A percentile compares a stretch with the other conserved stretches of the same genome.
Evolutionary conservation across 305 asterid genomes (phyloP).

Genomic region (Andrographis paniculata): DNA sequence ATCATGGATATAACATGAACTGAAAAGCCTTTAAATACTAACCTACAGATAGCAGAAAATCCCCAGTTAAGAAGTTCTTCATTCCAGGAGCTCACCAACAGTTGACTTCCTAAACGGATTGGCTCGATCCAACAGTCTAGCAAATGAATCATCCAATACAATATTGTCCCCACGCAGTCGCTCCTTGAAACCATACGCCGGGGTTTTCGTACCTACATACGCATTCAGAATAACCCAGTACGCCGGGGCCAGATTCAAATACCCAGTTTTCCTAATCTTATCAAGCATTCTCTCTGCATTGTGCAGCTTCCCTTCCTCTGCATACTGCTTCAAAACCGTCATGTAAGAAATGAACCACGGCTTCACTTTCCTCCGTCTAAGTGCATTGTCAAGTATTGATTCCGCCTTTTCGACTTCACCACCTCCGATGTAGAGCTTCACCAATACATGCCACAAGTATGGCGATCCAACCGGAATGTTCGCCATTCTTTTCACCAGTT

Average conservation of each 20-base stretch:
- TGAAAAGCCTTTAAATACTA: too few relatives aligned
- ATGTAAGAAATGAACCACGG: constrained; percentile 21
- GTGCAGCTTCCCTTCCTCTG: constrained; percentile 62
- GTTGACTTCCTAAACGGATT: constrained; percentile 34
- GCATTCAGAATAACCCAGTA: constrained; percentile 48
- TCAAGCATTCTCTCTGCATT: constrained; percentile 60
- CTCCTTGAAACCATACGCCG: constrained; percentile 66
- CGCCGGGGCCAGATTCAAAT: constrained; percentile 22
- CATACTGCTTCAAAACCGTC: constrained; percentile 40
- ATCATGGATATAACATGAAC: too few relatives aligned
- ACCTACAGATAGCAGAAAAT: too few relatives aligned
- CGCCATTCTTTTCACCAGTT: constrained; percentile 51
- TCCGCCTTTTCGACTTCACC: constrained; percentile 76
- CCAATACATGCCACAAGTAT: constrained; percentile 69
- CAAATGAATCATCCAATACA: constrained; percentile 32
- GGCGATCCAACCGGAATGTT: constrained; percentile 33
- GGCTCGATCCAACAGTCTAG: constrained; percentile 30
- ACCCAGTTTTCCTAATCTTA: constrained; percentile 50
- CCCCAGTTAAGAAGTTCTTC: neutral
- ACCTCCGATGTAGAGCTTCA: constrained; percentile 46
- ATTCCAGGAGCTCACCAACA: constrained; percentile 39
- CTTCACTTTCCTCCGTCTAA: constrained; percentile 25
- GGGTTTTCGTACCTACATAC: constrained; percentile 52
- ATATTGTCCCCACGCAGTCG: constrained; percentile 63
- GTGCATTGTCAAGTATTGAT: constrained; percentile 45